A percentile compares a stretch with the other conserved stretches of the same genome.
Evolutionary conservation across 371 early-diverging fungal genomes (phyloP).

Genomic region (Homolaphlyctis polyrhiza): DNA sequence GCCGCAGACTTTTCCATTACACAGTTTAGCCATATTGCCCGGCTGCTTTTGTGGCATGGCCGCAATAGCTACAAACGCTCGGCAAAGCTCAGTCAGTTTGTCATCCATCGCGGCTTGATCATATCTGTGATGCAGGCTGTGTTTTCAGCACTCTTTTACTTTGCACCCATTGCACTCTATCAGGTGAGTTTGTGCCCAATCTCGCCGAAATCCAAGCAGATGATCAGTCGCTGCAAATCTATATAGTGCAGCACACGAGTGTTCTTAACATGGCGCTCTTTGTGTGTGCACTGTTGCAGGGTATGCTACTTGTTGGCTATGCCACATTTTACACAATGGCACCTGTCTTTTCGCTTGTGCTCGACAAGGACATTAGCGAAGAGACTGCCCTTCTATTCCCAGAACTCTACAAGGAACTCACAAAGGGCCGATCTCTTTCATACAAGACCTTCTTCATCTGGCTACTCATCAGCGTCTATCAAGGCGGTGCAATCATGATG

Average conservation of each 20-base stretch:
- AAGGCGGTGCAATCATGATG: constrained; percentile 97
- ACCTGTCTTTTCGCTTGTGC: constrained; percentile 94
- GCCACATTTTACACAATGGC: constrained; percentile 96
- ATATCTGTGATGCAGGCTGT: constrained; percentile 98
- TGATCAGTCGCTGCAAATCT: no score
- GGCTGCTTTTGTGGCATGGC: constrained; percentile 95
- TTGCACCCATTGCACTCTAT: constrained; percentile 96
- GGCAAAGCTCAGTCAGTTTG: constrained; percentile 94
- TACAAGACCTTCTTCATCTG: constrained; percentile 93
- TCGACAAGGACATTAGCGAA: constrained; percentile 89
- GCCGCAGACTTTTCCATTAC: constrained; percentile 96
- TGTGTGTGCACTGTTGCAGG: constrained; percentile 21
- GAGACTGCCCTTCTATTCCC: constrained; percentile 92
- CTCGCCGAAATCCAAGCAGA: no score
- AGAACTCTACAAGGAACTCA: constrained; percentile 96
- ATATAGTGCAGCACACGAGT: constrained; percentile 5
- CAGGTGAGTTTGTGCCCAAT: constrained; percentile 58
- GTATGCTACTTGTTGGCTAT: constrained; percentile 52
- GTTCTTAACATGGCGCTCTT: constrained; percentile 1
- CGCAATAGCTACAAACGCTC: constrained; percentile 92
- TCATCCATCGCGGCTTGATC: constrained; percentile 98
- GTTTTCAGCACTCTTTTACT: constrained; percentile 96
- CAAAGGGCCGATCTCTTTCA: constrained; percentile 86
- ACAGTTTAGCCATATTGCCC: constrained; percentile 86
- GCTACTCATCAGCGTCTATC: constrained; percentile 94